Evolutionary conservation across 164 flowering plant species (phyloP).

Genomic region (Cinnamomum micranthum): DNA sequence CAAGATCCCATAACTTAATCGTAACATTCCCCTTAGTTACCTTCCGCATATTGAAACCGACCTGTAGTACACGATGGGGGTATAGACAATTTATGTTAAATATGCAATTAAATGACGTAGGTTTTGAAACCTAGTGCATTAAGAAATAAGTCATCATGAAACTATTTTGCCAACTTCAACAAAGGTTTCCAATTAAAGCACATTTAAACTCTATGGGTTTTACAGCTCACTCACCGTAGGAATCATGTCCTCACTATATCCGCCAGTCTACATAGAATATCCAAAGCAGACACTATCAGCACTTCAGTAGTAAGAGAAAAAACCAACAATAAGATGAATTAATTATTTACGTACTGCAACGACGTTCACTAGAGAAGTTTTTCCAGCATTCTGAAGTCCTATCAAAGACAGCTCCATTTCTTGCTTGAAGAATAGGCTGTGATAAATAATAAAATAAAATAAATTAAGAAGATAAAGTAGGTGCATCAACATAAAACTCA

Average conservation of each 20-base stretch:
- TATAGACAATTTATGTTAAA: background rate
- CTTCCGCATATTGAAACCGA: slow-evolving; percentile 93
- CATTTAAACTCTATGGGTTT: slow-evolving; percentile 9
- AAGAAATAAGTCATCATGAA: background rate
- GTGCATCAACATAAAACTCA: background rate
- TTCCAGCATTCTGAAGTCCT: slow-evolving; percentile 95
- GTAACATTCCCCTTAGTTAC: slow-evolving; percentile 92
- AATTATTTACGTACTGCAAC: slow-evolving; percentile 59
- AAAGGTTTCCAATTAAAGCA: background rate
- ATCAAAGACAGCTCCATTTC: slow-evolving; percentile 95
- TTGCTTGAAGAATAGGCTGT: slow-evolving; percentile 92
- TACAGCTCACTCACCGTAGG: slow-evolving; percentile 62
- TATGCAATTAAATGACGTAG: background rate
- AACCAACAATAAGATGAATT: background rate
- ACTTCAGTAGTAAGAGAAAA: background rate
- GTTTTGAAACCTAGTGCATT: background rate
- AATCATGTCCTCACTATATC: slow-evolving; percentile 96
- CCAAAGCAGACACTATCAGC: background rate
- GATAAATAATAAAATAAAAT: slow-evolving; percentile 6
- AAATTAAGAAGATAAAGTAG: background rate
- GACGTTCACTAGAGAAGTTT: slow-evolving; percentile 92
- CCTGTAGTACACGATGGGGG: slow-evolving; percentile 32
- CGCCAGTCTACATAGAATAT: slow-evolving; percentile 65
- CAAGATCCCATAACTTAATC: slow-evolving; percentile 94
- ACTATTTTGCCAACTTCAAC: background rate